Evolutionary conservation across 2,329 filamentous ascomycete genomes (phyloP), one percentile per base, ranked within the genome.

Genomic region (Apiospora arundinis): DNA sequence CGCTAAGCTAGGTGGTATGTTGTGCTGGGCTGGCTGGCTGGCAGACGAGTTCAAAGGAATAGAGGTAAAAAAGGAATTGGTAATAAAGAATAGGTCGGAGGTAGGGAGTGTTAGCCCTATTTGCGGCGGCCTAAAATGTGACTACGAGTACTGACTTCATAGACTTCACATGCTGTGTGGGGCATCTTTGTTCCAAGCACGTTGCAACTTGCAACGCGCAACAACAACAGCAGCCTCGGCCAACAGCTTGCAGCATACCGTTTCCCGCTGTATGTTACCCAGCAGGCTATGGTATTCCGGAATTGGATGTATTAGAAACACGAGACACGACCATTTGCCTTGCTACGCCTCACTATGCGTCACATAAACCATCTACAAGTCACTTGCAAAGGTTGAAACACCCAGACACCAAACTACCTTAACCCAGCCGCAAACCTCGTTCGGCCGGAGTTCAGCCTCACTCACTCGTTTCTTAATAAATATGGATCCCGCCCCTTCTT

Each of bases 121-220:
- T 40, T 40, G 56, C 56, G 56, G 56, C 37, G 56, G 56, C 32
- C 56, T 40, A 63, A 63, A 6, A 63, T 6, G 56, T 32, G 52
- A 37, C 52, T 60, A 60, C 52, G 52, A 60, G 52, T 63, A n/a
- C 32, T 63, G 56, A 63, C 56, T 63, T 63, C 56, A 63, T 63
- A 63, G 56, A 63, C 32, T 63, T 60, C 52, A 60, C 52, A 60
- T 60, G 49, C 28, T 37, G 48, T 37, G 56, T 60, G 28, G 52
- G 52, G 52, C 52, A 60, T 60, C 8, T 21, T 56, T 32, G 52
- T 6, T 3, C 16, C 16, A 16, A 60, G 52, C 52, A 60, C 52
- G 28, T 60, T 37, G 52, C 28, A 60, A 60, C 28, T 60, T 37
- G 52, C 28, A 60, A 60, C 28, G 52, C 25, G 21, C 25, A 37